phyloP scores from a whole-genome alignment of 2,329 filamentous ascomycete genomes.

The Aquanectria penicillioides region DNA sequence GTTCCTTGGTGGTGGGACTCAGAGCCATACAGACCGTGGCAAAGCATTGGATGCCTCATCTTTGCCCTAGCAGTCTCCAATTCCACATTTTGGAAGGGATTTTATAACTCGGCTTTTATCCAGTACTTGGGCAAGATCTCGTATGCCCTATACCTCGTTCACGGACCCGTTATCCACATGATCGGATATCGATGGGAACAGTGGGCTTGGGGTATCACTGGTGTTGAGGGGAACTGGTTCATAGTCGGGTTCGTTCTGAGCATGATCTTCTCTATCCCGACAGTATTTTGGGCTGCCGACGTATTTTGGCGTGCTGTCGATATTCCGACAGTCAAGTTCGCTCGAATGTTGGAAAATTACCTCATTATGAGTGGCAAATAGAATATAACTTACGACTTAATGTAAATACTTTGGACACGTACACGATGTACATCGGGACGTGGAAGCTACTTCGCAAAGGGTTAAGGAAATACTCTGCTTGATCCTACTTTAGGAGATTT shows the following conservation, averaged over 20 bases:
- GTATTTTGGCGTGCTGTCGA: slow-evolving; percentile 67
- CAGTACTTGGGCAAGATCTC: slow-evolving; percentile 70
- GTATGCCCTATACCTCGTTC: slow-evolving; percentile 70
- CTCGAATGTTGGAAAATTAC: slow-evolving; percentile 64
- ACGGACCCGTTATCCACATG: slow-evolving; percentile 64
- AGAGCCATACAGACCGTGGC: slow-evolving; percentile 65
- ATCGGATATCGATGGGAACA: slow-evolving; percentile 62
- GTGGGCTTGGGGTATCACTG: slow-evolving; percentile 59
- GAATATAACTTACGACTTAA: no score
- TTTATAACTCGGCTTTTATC: slow-evolving; percentile 60
- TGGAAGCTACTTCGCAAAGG: no score
- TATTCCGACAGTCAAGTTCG: slow-evolving; percentile 64
- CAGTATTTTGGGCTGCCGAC: slow-evolving; percentile 64
- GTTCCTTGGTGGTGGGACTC: slow-evolving; percentile 61
- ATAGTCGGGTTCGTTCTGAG: slow-evolving; percentile 58
- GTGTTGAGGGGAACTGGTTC: slow-evolving; percentile 57
- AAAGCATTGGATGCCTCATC: slow-evolving; percentile 61
- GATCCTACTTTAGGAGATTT: no score
- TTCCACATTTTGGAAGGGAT: slow-evolving; percentile 56
- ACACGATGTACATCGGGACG: no score
- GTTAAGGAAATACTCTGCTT: no score
- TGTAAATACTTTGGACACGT: no score
- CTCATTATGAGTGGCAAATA: slow-evolving; percentile 46
- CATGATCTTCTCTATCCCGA: slow-evolving; percentile 57
- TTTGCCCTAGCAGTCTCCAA: slow-evolving; percentile 62